phyloP scores from a whole-genome alignment of 179 eudicot genomes.

The Heliamphora pulchella region DNA sequence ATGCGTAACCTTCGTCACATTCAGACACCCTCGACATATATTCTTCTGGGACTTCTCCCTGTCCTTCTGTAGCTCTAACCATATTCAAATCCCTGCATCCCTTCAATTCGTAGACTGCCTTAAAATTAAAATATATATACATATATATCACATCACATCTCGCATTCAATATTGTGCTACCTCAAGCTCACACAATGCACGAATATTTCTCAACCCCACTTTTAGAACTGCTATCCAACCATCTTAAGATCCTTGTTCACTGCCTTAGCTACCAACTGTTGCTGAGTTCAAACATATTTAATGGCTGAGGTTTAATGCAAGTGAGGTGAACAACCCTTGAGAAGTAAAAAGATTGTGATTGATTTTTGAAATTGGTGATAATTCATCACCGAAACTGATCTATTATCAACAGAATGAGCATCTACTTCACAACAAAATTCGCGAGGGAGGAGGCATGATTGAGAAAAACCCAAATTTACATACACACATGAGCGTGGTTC shows the following conservation, averaged over 20 bases:
- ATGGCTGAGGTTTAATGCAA: too few relatives aligned
- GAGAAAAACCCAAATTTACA: too few relatives aligned
- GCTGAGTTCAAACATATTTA: too few relatives aligned
- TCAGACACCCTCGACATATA: background rate
- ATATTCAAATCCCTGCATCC: background rate
- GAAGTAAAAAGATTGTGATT: too few relatives aligned
- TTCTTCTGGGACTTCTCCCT: background rate
- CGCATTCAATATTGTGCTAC: background rate
- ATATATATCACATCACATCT: background rate
- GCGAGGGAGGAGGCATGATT: too few relatives aligned
- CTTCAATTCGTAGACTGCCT: background rate
- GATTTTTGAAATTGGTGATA: too few relatives aligned
- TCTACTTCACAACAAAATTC: too few relatives aligned
- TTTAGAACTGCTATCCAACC: background rate
- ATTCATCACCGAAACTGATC: too few relatives aligned
- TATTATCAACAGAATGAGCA: too few relatives aligned
- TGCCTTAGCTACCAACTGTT: too few relatives aligned
- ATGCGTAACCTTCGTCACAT: too few relatives aligned
- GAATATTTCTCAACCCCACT: background rate
- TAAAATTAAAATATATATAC: background rate
- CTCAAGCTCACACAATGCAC: background rate
- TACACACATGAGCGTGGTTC: background rate
- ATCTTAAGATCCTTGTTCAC: background rate
- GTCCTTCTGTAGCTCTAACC: background rate
- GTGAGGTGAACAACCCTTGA: too few relatives aligned